Base-by-base conservation (phyloP, 371 early-diverging fungal genomes). In the Apophysomyces elegans region DNA sequence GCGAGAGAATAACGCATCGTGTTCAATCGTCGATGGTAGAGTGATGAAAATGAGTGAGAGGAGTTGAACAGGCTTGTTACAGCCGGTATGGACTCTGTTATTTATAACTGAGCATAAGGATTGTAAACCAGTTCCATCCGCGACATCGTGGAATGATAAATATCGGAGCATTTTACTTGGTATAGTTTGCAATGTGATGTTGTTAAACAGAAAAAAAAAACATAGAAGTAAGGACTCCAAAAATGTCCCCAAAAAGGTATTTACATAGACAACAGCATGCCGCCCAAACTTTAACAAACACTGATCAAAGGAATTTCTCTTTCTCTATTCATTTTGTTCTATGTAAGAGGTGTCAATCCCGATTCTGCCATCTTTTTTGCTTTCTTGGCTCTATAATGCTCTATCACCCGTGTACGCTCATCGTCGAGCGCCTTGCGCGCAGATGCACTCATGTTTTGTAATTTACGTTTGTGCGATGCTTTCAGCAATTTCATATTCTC, bases 351-450 rank as follows among this genome's bases (percentile, higher is more conserved):
- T 45, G 75, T 71, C 54, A 71, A 67, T 32, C 75, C 75, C 13
- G 75, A 59, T 14, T 66, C 73, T 32, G 62, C 62, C 75, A 78
- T 73, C 69, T 63, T 73, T 62, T 84, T 77, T 4, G 79, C 81
- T 56, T 84, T 84, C 46, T 78, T 77, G n/a, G 79, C 81, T 47
- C 84, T 63, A 45, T 84, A 84, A 6, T 73, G 59, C 37, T 73
- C 75, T 50, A 84, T 77, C 13, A 74, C 79, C 37, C 73, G 71
- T 38, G 76, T 74, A 47, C 84, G 77, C 56, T 84, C 83, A 18
- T 62, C 64, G 1, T 82, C 81, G 32, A 84, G 59, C 46, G 71
- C 73, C 44, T 67, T 70, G 38, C 71, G 63, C 26, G 80, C 76
- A 4, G 84, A 75, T 37, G 76, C 76, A 65, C 79, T 79, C 81